Evolutionary conservation across 75 land plant species (phyloP), one percentile per base, ranked within the genome.

Genomic region (Gnetum montanum): DNA sequence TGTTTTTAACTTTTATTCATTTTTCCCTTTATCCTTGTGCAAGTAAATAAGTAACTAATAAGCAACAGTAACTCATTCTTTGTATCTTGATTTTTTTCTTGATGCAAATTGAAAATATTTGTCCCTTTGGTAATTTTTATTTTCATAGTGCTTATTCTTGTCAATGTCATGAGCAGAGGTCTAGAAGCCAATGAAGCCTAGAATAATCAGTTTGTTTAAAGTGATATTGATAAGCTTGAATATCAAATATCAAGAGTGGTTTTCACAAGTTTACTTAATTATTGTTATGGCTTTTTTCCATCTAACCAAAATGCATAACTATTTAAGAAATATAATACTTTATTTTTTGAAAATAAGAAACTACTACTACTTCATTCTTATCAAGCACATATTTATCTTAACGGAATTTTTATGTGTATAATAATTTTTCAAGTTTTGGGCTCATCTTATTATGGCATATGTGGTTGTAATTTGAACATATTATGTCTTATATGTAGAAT

Each of bases 161-260:
- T 93, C 36, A 93, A 93, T 65, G 74, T 63, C 54, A 89, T 86
- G 29, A 82, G 72, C 29, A 34, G 53, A 46, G 52, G 50, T 10
- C 31, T 87, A 22, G 61, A n/a, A n/a, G n/a, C n/a, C n/a, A n/a
- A n/a, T n/a, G n/a, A n/a, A n/a, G n/a, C n/a, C n/a, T n/a, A 67
- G 8, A 30, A 66, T 31, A 63, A 54, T 3, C 40, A 71, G 38
- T 22, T 83, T 13, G 44, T 67, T 0, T 91, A 65, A 34, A 83
- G 81, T 58, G 61, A 83, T 27, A 71, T 88, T 43, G 98, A 93
- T 75, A 88, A 85, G 73, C 85, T n/a, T 93, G 95, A 18, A 85
- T 93, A 46, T 81, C 96, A 44, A 93, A 93, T 67, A 55, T 93
- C 47, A 61, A 62, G 6, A 7, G 62, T 36, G 74, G 69, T 40